phyloP scores from a whole-genome alignment of 2,329 filamentous ascomycete genomes.

The Coniochaeta sp. region DNA sequence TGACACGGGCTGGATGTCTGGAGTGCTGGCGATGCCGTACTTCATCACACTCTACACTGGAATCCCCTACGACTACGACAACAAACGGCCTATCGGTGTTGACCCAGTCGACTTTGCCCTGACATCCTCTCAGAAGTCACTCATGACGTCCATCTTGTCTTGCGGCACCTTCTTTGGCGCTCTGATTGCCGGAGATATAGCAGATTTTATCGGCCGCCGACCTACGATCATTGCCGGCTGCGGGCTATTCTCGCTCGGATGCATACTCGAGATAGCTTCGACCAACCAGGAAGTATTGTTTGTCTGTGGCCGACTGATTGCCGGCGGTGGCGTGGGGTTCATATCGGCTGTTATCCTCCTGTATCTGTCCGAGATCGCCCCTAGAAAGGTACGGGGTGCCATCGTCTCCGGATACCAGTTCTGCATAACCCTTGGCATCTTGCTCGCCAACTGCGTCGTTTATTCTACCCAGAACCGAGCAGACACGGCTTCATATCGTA shows the following conservation, averaged over 20 bases:
- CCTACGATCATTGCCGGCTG: conserved; percentile 54
- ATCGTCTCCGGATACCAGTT: conserved; percentile 72
- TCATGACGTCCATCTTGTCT: conserved; percentile 62
- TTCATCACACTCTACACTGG: conserved; percentile 33
- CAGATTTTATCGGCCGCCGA: conserved; percentile 57
- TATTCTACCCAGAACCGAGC: conserved; percentile 54
- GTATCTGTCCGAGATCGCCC: conserved; percentile 60
- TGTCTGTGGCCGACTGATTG: conserved; percentile 56
- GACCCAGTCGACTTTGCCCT: conserved; percentile 11
- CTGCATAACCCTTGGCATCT: conserved; percentile 66
- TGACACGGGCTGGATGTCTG: conserved; percentile 51
- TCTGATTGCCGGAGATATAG: conserved; percentile 56
- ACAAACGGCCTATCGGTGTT: conserved; percentile 14
- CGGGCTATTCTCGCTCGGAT: conserved; percentile 49
- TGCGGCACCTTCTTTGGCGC: conserved; percentile 58
- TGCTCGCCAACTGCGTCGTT: conserved; percentile 61
- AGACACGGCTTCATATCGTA: conserved; percentile 60
- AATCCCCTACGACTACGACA: conserved; percentile 20
- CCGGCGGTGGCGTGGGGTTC: conserved; percentile 60
- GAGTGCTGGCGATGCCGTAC: conserved; percentile 30
- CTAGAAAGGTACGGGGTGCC: conserved; percentile 61
- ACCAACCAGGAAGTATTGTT: conserved; percentile 43
- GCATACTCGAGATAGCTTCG: conserved; percentile 51
- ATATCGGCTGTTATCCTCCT: conserved; percentile 61
- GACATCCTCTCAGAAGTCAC: conserved; percentile 17